Evolutionary conservation across 176 grass and related monocot genomes (phyloP), one percentile per base, ranked within the genome.

Genomic region (Rhynchospora pubera): DNA sequence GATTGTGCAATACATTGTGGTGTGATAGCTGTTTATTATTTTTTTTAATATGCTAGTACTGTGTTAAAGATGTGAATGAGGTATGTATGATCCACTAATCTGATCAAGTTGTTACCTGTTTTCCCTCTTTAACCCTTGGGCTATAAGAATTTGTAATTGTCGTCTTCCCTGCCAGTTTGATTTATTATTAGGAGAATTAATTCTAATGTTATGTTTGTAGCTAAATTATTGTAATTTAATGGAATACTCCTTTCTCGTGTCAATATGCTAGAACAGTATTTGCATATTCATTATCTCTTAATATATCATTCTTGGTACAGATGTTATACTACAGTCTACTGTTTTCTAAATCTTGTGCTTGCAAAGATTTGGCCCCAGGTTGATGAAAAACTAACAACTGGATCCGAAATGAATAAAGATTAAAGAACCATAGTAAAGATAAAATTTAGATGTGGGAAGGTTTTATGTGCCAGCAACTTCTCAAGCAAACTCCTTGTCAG

Each of bases 41-140:
- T 56, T 9, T n/a, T 56, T 77, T 56, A 55, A 16, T 77, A 53
- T 22, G 6, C 48, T 53, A 55, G 2, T 68, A 0, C 32, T 55
- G 72, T 55, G 48, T 77, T 56, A 56, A 53, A 55, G 12, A 53
- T 75, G 11, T 75, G 34, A n/a, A 4, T 46, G 26, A 76, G 72
- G 56, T 77, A 56, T 55, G 56, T 77, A 16, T 77, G 72, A 77
- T 24, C 50, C 50, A 56, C 72, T 77, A 77, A 77, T 77, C 56
- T 55, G 47, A 56, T 77, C 8, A 3, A 56, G 50, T 50, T 77
- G 19, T 30, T 77, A 48, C 56, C 72, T 50, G 21, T 52, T 6
- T 50, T 21, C 2, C 5, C 72, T 30, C 14, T 32, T 76, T 76
- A 13, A 34, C 3, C 34, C 39, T 68, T 34, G 39, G 32, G 65